Evolutionary conservation across 1,139 yeast species (phyloP).

Genomic region (Candida anutae): DNA sequence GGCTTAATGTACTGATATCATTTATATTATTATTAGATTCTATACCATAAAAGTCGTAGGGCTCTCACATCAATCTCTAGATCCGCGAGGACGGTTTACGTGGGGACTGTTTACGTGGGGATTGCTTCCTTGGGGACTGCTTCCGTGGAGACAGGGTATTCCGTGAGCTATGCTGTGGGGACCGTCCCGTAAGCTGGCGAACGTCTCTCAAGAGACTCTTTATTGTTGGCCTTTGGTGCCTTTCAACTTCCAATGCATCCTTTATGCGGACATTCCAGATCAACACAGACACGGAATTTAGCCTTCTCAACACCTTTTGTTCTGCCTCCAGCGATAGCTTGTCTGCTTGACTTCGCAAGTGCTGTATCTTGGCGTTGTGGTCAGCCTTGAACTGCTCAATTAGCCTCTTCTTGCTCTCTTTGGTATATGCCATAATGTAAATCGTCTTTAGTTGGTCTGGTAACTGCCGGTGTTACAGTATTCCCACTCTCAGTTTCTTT

Average conservation of each 20-base stretch:
- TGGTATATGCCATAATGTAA: constrained; percentile 23
- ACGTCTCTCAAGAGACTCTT: constrained; percentile 24
- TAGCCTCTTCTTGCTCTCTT: constrained; percentile 28
- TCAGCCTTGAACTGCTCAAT: constrained; percentile 20
- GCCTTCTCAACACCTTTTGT: constrained; percentile 23
- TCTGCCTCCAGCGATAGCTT: constrained; percentile 15
- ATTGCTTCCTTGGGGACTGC: no score
- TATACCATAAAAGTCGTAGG: neutral
- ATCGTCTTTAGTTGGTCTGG: no score
- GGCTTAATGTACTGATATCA: constrained; percentile 23
- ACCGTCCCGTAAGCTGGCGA: constrained; percentile 7
- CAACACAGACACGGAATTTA: constrained; percentile 35
- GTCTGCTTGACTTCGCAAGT: constrained; percentile 10
- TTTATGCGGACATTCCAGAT: constrained; percentile 30
- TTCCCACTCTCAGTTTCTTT: no score
- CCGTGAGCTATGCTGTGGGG: no score
- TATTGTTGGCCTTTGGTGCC: constrained; percentile 28
- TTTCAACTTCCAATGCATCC: constrained; percentile 36
- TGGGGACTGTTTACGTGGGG: no score
- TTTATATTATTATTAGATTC: neutral
- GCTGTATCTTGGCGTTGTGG: constrained; percentile 12
- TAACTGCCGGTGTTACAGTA: no score
- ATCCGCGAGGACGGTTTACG: no score
- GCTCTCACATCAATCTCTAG: neutral
- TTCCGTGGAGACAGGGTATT: no score